Evolutionary conservation across 2,329 filamentous ascomycete genomes (phyloP).

Genomic region (Fusarium pininemorale): DNA sequence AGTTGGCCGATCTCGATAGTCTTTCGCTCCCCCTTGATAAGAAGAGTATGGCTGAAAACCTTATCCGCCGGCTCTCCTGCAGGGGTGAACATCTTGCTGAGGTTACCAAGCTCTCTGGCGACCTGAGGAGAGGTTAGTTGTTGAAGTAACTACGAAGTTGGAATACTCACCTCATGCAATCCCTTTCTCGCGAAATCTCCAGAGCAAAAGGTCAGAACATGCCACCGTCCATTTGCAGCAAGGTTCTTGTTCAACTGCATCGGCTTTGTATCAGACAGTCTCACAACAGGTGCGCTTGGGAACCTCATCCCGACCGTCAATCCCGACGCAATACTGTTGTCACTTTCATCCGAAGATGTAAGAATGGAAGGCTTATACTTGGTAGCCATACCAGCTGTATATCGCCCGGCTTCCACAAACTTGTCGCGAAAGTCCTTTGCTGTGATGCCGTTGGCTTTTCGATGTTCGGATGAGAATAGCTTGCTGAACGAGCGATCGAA

Average conservation of each 20-base stretch:
- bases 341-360: not conserved
- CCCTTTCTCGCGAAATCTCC: not conserved
- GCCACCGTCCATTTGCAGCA: conserved; percentile 32
- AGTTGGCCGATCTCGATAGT: conserved; percentile 2
- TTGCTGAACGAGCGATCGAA: conserved; percentile 51
- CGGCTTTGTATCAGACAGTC: conserved; percentile 33
- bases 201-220: conserved; percentile 27
- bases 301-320: conserved; percentile 30
- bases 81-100: not conserved
- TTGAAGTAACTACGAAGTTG: accelerated
- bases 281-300: conserved; percentile 21
- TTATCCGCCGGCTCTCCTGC: not conserved
- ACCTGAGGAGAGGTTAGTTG: not conserved
- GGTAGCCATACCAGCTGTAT: conserved; percentile 32
- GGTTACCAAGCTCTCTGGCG: not conserved
- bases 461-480: conserved; percentile 31
- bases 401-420: conserved; percentile 32
- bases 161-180: not conserved
- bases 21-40: conserved; percentile 6
- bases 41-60: conserved; percentile 3
- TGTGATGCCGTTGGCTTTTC: conserved; percentile 3
- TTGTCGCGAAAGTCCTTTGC: conserved; percentile 24
- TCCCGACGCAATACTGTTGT: not conserved
- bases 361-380: conserved; percentile 17
- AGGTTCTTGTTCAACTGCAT: conserved; percentile 23